These are phyloP conservation scores for Raphidocelis subcapitata DNA, from an alignment of 139 green algal species.

Conservation along the genomic window DNA sequence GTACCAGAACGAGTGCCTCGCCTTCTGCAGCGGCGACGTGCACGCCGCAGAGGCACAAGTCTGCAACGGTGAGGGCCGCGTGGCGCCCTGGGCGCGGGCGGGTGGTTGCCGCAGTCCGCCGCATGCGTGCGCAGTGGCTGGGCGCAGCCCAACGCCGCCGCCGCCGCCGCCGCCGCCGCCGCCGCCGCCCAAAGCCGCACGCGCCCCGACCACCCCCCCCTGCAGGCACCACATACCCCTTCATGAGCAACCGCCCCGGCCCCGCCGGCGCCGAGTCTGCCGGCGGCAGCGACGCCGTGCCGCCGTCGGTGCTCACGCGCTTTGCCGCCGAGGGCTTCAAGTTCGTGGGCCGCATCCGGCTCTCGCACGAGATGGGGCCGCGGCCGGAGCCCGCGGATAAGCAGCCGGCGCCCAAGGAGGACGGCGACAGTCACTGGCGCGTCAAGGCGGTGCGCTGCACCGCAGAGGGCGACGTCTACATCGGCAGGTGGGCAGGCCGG, in stretches of 20 bases:
- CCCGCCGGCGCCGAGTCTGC: constrained; percentile 17
- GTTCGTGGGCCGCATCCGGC: constrained; percentile 27
- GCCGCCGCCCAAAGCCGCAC: too few relatives aligned
- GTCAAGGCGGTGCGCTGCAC: constrained; percentile 25
- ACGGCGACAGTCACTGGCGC: constrained; percentile 18
- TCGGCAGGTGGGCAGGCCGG: constrained; percentile 11
- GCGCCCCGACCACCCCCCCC: too few relatives aligned
- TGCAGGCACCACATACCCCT: constrained; percentile 18
- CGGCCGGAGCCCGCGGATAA: background rate
- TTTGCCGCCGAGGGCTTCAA: constrained; percentile 20
- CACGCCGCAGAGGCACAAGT: background rate
- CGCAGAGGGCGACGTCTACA: constrained; percentile 19
- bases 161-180: too few relatives aligned
- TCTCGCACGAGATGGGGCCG: constrained; percentile 10
- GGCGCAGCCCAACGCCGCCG: too few relatives aligned
- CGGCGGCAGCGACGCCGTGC: background rate
- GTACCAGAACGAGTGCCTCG: constrained; percentile 36
- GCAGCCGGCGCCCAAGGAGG: background rate
- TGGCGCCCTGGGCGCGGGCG: too few relatives aligned
- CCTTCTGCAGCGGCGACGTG: constrained; percentile 1
- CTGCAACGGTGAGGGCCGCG: constrained; percentile 2
- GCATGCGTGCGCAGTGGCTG: too few relatives aligned
- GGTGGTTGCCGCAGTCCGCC: too few relatives aligned
- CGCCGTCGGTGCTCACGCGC: constrained; percentile 10
- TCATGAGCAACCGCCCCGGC: constrained; percentile 7